Conservation (phyloP, 225 moss, liverwort and hornwort genomes). For the Climacium dendroides region DNA sequence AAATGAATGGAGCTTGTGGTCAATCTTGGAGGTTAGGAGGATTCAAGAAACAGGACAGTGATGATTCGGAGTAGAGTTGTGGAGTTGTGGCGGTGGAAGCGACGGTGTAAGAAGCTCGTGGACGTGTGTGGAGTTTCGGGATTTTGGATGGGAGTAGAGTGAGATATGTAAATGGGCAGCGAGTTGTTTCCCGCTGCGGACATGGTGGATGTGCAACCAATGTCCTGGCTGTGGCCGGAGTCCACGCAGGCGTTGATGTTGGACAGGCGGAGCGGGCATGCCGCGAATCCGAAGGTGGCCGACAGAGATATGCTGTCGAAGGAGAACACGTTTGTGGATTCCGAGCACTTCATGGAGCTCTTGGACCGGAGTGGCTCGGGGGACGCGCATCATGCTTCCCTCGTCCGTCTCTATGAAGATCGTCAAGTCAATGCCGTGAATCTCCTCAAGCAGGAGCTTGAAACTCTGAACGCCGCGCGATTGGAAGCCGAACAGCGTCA, state of each 20-base stretch:
- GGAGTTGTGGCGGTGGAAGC: neutral
- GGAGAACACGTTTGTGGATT: slow-evolving; percentile 47
- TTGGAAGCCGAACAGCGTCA: slow-evolving; percentile 39
- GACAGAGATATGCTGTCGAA: neutral
- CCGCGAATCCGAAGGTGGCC: neutral
- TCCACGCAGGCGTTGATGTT: slow-evolving; percentile 4
- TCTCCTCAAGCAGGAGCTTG: slow-evolving; percentile 52
- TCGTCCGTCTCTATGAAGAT: slow-evolving; percentile 47
- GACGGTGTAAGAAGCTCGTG: neutral
- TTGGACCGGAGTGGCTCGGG: slow-evolving; percentile 36
- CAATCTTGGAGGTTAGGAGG: neutral
- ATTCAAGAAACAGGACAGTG: neutral
- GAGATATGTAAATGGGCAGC: slow-evolving; percentile 11
- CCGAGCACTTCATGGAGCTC: slow-evolving; percentile 47
- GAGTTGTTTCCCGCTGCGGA: neutral
- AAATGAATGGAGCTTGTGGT: neutral
- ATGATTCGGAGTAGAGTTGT: neutral
- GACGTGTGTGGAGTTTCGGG: neutral
- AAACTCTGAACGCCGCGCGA: slow-evolving; percentile 39
- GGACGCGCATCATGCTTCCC: slow-evolving; percentile 28
- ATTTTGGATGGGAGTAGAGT: neutral
- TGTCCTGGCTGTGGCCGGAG: slow-evolving; percentile 49
- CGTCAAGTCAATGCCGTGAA: slow-evolving; percentile 55
- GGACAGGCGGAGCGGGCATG: slow-evolving; percentile 1
- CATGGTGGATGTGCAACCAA: slow-evolving; percentile 18